phyloP scores from a whole-genome alignment of 495 filamentous ascomycete genomes.

The Aspergillus bridgeri region DNA sequence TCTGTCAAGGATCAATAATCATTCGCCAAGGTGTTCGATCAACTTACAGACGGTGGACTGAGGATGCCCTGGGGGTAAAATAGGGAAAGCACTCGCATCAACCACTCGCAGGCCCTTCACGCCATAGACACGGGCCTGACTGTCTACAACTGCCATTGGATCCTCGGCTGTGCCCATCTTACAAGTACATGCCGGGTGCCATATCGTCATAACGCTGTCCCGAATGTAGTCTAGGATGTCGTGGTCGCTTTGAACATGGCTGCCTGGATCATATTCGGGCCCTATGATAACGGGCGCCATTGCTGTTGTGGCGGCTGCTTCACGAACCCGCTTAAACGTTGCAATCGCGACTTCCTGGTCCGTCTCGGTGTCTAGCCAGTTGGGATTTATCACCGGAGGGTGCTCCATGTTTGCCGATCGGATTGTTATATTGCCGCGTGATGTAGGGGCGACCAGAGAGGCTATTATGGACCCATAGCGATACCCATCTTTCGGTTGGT shows the following conservation, averaged over 20 bases:
- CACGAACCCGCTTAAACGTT: conserved; percentile 50
- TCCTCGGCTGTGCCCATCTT: conserved; percentile 52
- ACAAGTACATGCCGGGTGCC: conserved; percentile 52
- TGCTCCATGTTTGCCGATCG: conserved; percentile 36
- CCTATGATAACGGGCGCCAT: conserved; percentile 43
- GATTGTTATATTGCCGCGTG: conserved; percentile 56
- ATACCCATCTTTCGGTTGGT: conserved; percentile 38
- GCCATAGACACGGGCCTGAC: conserved; percentile 47
- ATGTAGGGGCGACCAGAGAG: conserved; percentile 45
- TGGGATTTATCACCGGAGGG: conserved; percentile 51
- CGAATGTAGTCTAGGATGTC: conserved; percentile 48
- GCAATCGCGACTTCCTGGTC: conserved; percentile 55
- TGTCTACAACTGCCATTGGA: conserved; percentile 55
- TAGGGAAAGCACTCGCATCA: conserved; percentile 54
- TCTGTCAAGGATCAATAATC: conserved; percentile 15
- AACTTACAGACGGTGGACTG: conserved; percentile 50
- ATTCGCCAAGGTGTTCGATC: conserved; percentile 32
- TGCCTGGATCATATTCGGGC: conserved; percentile 47
- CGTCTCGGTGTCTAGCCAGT: conserved; percentile 45
- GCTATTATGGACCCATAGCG: conserved; percentile 46
- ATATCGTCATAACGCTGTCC: conserved; percentile 39
- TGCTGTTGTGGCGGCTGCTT: conserved; percentile 38
- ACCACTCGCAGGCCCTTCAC: conserved; percentile 53
- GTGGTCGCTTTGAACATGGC: conserved; percentile 41
- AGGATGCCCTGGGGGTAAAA: conserved; percentile 47